A percentile compares a stretch with the other conserved stretches of the same genome.
These are phyloP conservation scores for Alternaria angustiovoidea DNA, from an alignment of 2,329 filamentous ascomycete genomes.

Conservation along the genomic window DNA sequence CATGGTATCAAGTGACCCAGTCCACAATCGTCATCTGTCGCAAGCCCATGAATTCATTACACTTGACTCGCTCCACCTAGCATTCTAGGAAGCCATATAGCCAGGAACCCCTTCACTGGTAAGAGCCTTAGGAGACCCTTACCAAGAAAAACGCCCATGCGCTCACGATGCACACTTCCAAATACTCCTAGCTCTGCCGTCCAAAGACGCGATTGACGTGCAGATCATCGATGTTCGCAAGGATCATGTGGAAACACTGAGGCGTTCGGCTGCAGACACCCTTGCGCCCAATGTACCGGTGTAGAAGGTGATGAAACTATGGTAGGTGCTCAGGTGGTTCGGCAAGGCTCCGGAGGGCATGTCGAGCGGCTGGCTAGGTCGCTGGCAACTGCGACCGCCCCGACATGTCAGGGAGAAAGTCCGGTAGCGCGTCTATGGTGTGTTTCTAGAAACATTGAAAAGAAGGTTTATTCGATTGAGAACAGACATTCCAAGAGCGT, in stretches of 20 bases:
- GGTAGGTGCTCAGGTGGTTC: conserved; percentile 10
- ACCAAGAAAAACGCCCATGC: conserved; percentile 13
- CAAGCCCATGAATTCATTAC: conserved; percentile 13
- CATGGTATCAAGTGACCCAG: conserved; percentile 14
- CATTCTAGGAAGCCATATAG: conserved; percentile 17
- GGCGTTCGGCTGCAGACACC: conserved; percentile 9
- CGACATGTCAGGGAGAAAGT: conserved; percentile 4
- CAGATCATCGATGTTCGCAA: conserved; percentile 19
- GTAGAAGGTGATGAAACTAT: conserved; percentile 15
- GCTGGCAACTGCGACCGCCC: background rate
- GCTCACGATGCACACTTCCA: conserved; percentile 11
- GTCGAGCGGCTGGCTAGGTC: conserved; percentile 16
- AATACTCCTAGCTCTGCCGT: conserved; percentile 13
- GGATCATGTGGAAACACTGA: conserved; percentile 11
- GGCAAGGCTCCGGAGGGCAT: conserved; percentile 19
- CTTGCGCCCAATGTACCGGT: conserved; percentile 9
- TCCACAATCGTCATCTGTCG: conserved; percentile 13
- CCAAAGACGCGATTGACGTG: conserved; percentile 9
- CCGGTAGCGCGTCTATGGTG: conserved; percentile 10
- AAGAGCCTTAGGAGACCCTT: conserved; percentile 10
- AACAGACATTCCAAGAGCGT: background rate
- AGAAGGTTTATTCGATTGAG: conserved; percentile 4
- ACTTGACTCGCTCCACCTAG: conserved; percentile 20
- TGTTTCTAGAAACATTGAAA: conserved; percentile 18
- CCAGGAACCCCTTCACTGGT: conserved; percentile 17